Evolutionary conservation across 257 asterid species (phyloP), one percentile per base, ranked within the genome.

Genomic region (Lycium barbarum): DNA sequence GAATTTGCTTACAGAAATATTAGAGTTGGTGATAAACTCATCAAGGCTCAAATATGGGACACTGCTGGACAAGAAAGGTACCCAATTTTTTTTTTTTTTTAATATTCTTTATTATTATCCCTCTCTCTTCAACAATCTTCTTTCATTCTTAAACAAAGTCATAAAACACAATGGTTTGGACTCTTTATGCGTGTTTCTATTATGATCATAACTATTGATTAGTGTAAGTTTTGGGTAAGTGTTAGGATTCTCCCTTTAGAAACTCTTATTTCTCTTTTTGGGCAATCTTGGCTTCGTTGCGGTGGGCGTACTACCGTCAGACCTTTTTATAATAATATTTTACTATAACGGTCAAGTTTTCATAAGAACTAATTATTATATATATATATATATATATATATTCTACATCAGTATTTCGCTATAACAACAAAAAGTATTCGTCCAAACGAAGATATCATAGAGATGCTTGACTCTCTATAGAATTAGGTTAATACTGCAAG

Each of bases 11-110:
- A 93, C 63, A 89, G 93, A 89, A 92, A 88, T 89, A 88, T 95
- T 15, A 86, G 89, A 79, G 91, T 95, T 2, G 97, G 91, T 9
- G 97, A 91, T 85, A 95, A 95, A 89, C 89, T 91, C 82, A 83
- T 95, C 94, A 95, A 95, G 88, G 98, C 98, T 81, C 98, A 95
- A 89, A 91, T 95, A 85, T 95, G 98, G 98, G 98, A 95, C 55
- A 95, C 98, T 6, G 98, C 98, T 15, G 98, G 98, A 74, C 98
- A 95, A 91, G 98, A 95, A 87, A 93, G 98, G 98, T 94, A 8
- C 38, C 6, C 20, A n/a, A 12, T 38, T 8, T 7, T 40, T 51
- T 8, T 10, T 20, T 36, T 38, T n/a, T 7, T 22, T 65, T 9
- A 26, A 26, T 26, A 22, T 49, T 26, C 6, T 18, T 22, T 49